These are phyloP conservation scores for Cucurbita pepo DNA, from an alignment of 306 rosid genomes.

Conservation along the genomic window DNA sequence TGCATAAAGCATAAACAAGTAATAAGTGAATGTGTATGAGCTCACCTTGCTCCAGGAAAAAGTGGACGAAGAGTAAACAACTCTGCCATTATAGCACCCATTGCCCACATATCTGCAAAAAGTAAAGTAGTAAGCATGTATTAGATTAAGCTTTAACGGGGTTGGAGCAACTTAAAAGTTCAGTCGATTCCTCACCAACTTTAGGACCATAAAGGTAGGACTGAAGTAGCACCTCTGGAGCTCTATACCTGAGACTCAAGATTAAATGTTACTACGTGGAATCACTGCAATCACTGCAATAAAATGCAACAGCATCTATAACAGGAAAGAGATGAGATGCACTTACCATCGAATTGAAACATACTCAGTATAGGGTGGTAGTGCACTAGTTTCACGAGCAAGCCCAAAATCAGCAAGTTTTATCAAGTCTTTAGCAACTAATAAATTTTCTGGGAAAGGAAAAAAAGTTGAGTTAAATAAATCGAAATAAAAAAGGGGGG, in stretches of 20 bases:
- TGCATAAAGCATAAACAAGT: background rate
- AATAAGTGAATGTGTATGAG: background rate
- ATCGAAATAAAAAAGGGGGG: background rate
- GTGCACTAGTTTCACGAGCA: conserved; percentile 74
- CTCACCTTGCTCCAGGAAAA: conserved; percentile 80
- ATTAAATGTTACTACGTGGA: background rate
- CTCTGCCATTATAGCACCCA: conserved; percentile 99
- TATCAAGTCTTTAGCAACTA: conserved; percentile 63
- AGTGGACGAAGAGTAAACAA: conserved; percentile 83
- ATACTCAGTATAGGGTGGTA: conserved; percentile 89
- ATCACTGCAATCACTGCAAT: background rate
- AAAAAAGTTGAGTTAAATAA: background rate
- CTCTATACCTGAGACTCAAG: conserved; percentile 70
- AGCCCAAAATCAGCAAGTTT: conserved; percentile 97
- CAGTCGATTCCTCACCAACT: conserved; percentile 57
- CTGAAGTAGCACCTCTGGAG: conserved; percentile 97
- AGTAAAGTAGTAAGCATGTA: background rate
- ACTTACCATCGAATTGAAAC: conserved; percentile 92
- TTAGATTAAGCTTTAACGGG: background rate
- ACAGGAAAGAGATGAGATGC: background rate
- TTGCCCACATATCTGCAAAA: conserved; percentile 88
- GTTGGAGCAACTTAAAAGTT: background rate
- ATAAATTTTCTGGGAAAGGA: conserved; percentile 56
- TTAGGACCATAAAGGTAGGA: conserved; percentile 62
- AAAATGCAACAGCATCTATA: background rate